A percentile compares a stretch with the other conserved stretches of the same genome.
These are phyloP conservation scores for Talaromyces amestolkiae DNA, from an alignment of 2,329 filamentous ascomycete genomes.

Conservation along the genomic window DNA sequence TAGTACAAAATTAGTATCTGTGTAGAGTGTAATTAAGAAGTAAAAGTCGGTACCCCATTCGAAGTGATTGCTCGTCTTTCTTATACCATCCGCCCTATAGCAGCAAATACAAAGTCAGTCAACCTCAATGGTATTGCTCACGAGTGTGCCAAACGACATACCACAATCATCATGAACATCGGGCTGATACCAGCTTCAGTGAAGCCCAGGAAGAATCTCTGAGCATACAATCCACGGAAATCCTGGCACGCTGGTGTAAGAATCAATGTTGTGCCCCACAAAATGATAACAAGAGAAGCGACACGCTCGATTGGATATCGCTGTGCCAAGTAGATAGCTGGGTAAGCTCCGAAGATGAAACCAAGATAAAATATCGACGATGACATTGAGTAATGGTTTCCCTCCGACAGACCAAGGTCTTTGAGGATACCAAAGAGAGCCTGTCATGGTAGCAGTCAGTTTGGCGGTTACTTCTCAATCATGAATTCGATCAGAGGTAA, in stretches of 20 bases:
- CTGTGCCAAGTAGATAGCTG: neutral
- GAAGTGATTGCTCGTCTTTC: conserved; percentile 9
- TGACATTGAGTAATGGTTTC: neutral
- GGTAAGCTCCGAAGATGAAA: conserved; percentile 10
- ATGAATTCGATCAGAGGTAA: neutral
- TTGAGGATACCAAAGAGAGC: conserved; percentile 6
- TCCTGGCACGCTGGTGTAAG: neutral
- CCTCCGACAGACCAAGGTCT: neutral
- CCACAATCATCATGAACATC: conserved; percentile 15
- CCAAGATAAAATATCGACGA: conserved; percentile 9
- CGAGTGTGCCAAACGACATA: neutral
- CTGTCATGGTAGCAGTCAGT: neutral
- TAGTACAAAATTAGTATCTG: neutral
- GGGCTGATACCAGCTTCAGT: conserved; percentile 7
- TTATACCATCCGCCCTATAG: conserved; percentile 11
- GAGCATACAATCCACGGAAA: conserved; percentile 6
- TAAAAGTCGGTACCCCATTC: neutral
- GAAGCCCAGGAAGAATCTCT: conserved; percentile 11
- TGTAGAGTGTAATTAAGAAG: neutral
- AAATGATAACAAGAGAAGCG: neutral
- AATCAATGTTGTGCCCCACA: neutral
- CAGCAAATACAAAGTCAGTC: neutral
- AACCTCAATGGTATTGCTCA: neutral
- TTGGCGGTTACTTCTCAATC: neutral
- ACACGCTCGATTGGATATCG: conserved; percentile 1